These are phyloP conservation scores for Tylopilus subfusipes DNA, from an alignment of 768 basidiomycete species.

Conservation along the genomic window DNA sequence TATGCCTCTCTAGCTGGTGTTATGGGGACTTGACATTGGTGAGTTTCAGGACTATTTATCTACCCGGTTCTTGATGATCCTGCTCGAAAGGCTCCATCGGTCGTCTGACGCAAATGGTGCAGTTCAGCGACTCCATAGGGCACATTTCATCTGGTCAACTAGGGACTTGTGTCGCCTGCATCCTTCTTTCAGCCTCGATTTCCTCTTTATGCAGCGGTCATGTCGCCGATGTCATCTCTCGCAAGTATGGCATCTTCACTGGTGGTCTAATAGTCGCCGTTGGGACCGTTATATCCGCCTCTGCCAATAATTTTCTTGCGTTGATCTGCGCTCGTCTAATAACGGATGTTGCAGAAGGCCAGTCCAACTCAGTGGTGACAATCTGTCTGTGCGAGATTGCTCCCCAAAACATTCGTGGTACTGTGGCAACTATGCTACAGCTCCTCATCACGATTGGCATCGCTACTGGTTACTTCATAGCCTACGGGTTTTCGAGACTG, in stretches of 20 bases:
- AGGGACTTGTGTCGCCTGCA: constrained; percentile 42
- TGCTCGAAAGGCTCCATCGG: constrained; percentile 34
- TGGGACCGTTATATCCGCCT: constrained; percentile 40
- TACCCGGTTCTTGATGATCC: not conserved
- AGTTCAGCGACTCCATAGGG: constrained; percentile 40
- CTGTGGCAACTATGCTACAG: constrained; percentile 40
- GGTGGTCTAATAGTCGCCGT: constrained; percentile 41
- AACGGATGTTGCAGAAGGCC: constrained; percentile 45
- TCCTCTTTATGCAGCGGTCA: constrained; percentile 40
- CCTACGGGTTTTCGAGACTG: constrained; percentile 25
- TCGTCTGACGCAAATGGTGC: constrained; percentile 45
- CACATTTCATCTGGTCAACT: constrained; percentile 36
- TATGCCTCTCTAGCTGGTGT: constrained; percentile 25
- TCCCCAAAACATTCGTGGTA: constrained; percentile 40
- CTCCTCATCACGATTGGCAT: constrained; percentile 44
- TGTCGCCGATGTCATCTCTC: constrained; percentile 44
- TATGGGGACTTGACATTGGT: constrained; percentile 34
- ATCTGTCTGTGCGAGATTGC: constrained; percentile 42
- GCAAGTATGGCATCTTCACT: constrained; percentile 42
- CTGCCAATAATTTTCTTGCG: constrained; percentile 33
- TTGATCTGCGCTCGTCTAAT: constrained; percentile 45
- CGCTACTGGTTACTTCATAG: constrained; percentile 32
- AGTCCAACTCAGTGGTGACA: constrained; percentile 42
- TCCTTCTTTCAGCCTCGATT: constrained; percentile 41
- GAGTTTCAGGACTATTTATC: not conserved